phyloP scores from a whole-genome alignment of 768 basidiomycete species.

The Harrya chromipes region DNA sequence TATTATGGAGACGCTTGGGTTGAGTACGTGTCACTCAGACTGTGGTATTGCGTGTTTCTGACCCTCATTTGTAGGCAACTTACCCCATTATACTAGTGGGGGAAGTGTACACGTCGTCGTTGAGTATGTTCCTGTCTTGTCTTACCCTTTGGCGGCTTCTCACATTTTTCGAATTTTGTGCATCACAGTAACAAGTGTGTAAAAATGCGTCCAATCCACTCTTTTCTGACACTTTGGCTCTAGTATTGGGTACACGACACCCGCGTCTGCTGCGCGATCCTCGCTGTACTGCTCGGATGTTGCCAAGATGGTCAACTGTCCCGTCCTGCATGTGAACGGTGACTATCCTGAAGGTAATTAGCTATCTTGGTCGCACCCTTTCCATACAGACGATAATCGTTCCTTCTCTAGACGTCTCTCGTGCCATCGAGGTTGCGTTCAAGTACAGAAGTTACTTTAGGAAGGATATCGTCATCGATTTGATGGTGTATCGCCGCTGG shows the following conservation, averaged over 20 bases:
- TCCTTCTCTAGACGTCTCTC: slow-evolving; percentile 62
- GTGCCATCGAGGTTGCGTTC: slow-evolving; percentile 86
- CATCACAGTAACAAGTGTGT: slow-evolving; percentile 61
- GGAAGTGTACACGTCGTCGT: slow-evolving; percentile 90
- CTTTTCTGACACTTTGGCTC: slow-evolving; percentile 2
- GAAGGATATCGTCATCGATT: slow-evolving; percentile 87
- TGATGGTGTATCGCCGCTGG: slow-evolving; percentile 88
- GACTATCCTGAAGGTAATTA: slow-evolving; percentile 76
- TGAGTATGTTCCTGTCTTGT: slow-evolving; percentile 52
- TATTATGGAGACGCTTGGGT: slow-evolving; percentile 81
- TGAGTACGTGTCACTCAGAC: slow-evolving; percentile 50
- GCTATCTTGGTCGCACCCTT: not conserved
- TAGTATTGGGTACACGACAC: slow-evolving; percentile 92
- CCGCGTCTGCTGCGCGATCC: slow-evolving; percentile 78
- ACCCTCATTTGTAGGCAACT: slow-evolving; percentile 51
- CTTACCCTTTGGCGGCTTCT: not conserved
- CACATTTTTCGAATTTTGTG: not conserved
- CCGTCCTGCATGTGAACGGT: slow-evolving; percentile 88
- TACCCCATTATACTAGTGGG: slow-evolving; percentile 90
- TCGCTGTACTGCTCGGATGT: slow-evolving; percentile 86
- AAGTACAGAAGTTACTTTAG: slow-evolving; percentile 83
- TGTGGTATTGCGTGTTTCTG: not conserved
- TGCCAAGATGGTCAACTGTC: slow-evolving; percentile 88
- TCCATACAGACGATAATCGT: not conserved
- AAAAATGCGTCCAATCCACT: not conserved